phyloP scores from a whole-genome alignment of 2,329 filamentous ascomycete species.

The Pseudogymnoascus sp. region DNA sequence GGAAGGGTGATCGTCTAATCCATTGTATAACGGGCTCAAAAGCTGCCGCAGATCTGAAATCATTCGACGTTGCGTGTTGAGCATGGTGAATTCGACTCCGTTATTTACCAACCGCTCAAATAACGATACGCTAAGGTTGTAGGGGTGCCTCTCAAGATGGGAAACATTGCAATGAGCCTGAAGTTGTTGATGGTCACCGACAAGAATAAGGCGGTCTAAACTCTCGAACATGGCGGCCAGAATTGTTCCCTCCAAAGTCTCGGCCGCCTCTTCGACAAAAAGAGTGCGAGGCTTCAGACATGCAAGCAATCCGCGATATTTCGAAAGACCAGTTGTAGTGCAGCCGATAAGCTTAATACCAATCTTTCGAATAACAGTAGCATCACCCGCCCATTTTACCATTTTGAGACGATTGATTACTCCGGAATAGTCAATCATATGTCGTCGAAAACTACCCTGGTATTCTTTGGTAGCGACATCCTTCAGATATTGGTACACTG shows the following conservation, averaged over 20 bases:
- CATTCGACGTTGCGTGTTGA: conserved; percentile 59
- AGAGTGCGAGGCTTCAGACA: conserved; percentile 52
- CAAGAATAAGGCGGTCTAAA: conserved; percentile 56
- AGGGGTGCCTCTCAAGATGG: conserved; percentile 47
- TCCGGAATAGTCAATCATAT: conserved; percentile 17
- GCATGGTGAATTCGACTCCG: conserved; percentile 41
- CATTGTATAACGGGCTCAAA: conserved; percentile 47
- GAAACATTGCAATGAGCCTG: conserved; percentile 50
- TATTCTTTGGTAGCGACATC: conserved; percentile 19
- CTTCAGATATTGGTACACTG: conserved; percentile 26
- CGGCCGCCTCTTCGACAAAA: conserved; percentile 63
- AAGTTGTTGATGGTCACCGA: conserved; percentile 63
- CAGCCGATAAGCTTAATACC: conserved; percentile 30
- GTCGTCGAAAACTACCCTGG: conserved; percentile 14
- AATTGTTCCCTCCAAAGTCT: conserved; percentile 46
- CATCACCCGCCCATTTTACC: conserved; percentile 17
- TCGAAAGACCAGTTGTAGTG: conserved; percentile 62
- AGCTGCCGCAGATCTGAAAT: conserved; percentile 57
- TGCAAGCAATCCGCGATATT: conserved; percentile 55
- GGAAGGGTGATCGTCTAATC: conserved; percentile 48
- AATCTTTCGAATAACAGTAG: conserved; percentile 53
- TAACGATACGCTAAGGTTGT: conserved; percentile 54
- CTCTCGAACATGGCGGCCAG: conserved; percentile 51
- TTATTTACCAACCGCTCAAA: conserved; percentile 62
- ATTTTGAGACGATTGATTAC: conserved; percentile 7